Conservation (phyloP, 345 rosid genomes). For the Aurinia saxatilis region DNA sequence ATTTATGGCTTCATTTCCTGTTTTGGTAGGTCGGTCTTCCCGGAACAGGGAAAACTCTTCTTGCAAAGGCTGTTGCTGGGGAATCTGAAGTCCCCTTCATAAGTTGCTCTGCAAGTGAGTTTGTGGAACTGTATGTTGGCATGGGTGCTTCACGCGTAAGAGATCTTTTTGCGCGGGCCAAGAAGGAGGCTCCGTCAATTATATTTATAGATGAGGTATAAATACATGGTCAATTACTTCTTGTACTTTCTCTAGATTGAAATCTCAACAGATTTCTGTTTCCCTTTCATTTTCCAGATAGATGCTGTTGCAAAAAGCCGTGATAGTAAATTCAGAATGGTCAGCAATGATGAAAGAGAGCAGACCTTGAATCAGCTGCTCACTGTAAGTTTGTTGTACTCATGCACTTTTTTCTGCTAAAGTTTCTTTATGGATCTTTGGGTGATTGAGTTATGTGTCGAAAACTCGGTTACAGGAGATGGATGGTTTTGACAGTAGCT, state of each 20-base stretch:
- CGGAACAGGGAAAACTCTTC: slow-evolving; percentile 93
- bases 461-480: slow-evolving; percentile 60
- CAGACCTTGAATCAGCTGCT: slow-evolving; percentile 97
- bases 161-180: slow-evolving; percentile 91
- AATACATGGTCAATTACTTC: background rate
- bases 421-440: background rate
- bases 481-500: slow-evolving; percentile 98
- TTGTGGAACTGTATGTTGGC: slow-evolving; percentile 89
- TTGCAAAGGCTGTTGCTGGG: slow-evolving; percentile 95
- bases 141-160: slow-evolving; percentile 99
- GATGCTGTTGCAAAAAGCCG: slow-evolving; percentile 99
- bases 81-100: slow-evolving; percentile 96
- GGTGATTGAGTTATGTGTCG: background rate
- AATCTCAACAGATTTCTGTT: background rate
- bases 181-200: slow-evolving; percentile 96
- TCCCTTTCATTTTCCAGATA: slow-evolving; percentile 46
- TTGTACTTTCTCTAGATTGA: background rate
- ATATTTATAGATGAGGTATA: slow-evolving; percentile 92
- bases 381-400: slow-evolving; percentile 46
- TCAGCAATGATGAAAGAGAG: slow-evolving; percentile 90
- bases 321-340: slow-evolving; percentile 82
- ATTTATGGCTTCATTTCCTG: slow-evolving; percentile 18
- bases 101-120: slow-evolving; percentile 97
- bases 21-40: slow-evolving; percentile 85
- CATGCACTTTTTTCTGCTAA: background rate